phyloP scores from a whole-genome alignment of 805 yeast genomes.

The Myxozyma neotropica region DNA sequence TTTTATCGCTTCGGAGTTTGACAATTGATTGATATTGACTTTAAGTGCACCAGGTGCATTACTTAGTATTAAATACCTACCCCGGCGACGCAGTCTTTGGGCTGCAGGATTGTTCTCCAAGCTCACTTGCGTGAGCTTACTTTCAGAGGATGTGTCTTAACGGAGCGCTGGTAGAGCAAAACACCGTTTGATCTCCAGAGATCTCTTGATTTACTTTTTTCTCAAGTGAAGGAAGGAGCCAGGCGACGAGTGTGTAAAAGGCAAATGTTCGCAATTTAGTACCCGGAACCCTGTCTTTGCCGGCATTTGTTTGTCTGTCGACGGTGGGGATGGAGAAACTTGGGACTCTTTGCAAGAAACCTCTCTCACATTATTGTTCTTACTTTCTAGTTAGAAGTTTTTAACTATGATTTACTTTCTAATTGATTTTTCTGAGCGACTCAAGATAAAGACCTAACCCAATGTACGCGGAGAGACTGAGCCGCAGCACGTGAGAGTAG shows the following conservation, averaged over 20 bases:
- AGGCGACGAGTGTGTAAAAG: conserved; percentile 21
- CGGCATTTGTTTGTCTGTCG: conserved; percentile 11
- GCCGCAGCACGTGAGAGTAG: background rate
- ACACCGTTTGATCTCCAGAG: too few species aligned
- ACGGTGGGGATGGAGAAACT: background rate
- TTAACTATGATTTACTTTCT: too few species aligned
- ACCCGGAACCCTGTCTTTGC: too few species aligned
- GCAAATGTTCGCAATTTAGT: too few species aligned
- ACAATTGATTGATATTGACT: background rate
- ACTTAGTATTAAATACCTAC: background rate
- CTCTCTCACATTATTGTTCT: conserved; percentile 17
- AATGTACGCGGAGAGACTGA: background rate
- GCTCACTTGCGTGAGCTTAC: background rate
- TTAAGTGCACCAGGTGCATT: conserved; percentile 1
- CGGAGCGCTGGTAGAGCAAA: conserved; percentile 36
- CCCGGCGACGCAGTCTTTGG: conserved; percentile 37
- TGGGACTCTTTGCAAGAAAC: conserved; percentile 27
- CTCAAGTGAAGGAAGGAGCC: too few species aligned
- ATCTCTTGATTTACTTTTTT: too few species aligned
- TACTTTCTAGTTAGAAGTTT: too few species aligned
- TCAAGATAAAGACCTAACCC: background rate
- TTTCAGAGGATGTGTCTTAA: conserved; percentile 20
- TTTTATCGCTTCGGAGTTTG: background rate
- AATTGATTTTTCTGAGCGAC: too few species aligned
- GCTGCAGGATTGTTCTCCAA: conserved; percentile 28